These are phyloP conservation scores for Galeopsis tetrahit DNA, from an alignment of 257 asterid species.

Conservation along the genomic window DNA sequence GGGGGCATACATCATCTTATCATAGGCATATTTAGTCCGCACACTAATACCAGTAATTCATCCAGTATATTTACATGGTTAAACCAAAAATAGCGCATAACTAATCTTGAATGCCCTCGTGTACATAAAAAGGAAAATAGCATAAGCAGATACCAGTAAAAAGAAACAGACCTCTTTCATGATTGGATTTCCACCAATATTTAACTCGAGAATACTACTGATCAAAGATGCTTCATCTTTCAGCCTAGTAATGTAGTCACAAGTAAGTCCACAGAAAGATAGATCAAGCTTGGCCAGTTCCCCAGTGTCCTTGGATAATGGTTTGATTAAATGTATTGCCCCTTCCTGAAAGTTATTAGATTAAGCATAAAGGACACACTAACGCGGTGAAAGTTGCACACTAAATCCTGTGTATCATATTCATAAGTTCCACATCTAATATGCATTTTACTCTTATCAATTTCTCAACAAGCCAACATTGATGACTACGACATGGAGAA, in stretches of 20 bases:
- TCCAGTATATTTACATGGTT: constrained; percentile 14
- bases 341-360: constrained; percentile 65
- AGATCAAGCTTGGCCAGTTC: constrained; percentile 81
- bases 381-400: neutral
- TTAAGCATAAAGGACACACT: constrained; percentile 17
- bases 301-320: constrained; percentile 69
- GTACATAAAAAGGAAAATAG: neutral
- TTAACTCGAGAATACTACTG: constrained; percentile 69
- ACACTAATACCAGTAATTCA: neutral
- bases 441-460: neutral
- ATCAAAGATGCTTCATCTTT: constrained; percentile 55
- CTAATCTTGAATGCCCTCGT: constrained; percentile 10
- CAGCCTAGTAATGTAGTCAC: constrained; percentile 54
- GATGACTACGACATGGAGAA: constrained; percentile 12
- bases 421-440: constrained; percentile 3
- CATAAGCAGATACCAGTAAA: constrained; percentile 17
- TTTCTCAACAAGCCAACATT: constrained; percentile 22
- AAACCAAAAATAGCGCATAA: neutral
- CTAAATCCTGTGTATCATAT: neutral
- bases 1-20: neutral
- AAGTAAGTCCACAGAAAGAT: constrained; percentile 67
- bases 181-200: constrained; percentile 83
- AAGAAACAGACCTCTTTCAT: constrained; percentile 68
- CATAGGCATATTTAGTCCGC: neutral
- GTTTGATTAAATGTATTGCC: constrained; percentile 65